Conservation (phyloP, 495 filamentous ascomycete species). For the Talaromyces wortmannii region DNA sequence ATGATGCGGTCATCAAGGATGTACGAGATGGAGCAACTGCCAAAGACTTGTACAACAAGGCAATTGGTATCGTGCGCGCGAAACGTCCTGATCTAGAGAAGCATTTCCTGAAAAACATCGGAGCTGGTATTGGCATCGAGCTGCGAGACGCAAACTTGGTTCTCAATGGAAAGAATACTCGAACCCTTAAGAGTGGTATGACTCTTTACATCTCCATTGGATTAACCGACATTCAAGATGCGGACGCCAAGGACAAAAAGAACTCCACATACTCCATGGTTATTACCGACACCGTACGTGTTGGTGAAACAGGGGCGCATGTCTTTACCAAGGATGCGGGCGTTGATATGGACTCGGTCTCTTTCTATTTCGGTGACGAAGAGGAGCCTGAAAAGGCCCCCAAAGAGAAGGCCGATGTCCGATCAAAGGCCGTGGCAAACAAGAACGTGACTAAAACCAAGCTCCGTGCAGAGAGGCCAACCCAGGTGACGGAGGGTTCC, state of each 20-base stretch:
- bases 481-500: slow-evolving; percentile 81
- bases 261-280: slow-evolving; percentile 82
- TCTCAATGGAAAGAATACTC: slow-evolving; percentile 76
- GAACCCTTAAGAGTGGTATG: slow-evolving; percentile 90
- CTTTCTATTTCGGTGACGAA: slow-evolving; percentile 96
- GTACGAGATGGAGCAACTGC: slow-evolving; percentile 79
- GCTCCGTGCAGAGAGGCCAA: slow-evolving; percentile 80
- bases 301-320: slow-evolving; percentile 61
- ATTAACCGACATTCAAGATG: slow-evolving; percentile 80
- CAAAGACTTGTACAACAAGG: slow-evolving; percentile 91
- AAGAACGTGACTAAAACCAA: slow-evolving; percentile 93
- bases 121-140: slow-evolving; percentile 89
- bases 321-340: slow-evolving; percentile 92
- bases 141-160: slow-evolving; percentile 72
- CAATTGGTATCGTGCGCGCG: slow-evolving; percentile 62
- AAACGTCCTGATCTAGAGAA: slow-evolving; percentile 94
- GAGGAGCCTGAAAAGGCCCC: slow-evolving; percentile 56
- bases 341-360: slow-evolving; percentile 81
- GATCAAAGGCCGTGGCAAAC: slow-evolving; percentile 75
- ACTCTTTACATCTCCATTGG: slow-evolving; percentile 84
- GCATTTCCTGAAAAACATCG: slow-evolving; percentile 85
- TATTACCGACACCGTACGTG: slow-evolving; percentile 88
- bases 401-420: slow-evolving; percentile 72
- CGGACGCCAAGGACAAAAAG: slow-evolving; percentile 74
- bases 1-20: slow-evolving; percentile 81